Conservation (phyloP, 352 stramenopile genomes). For the Phytophthora melonis region DNA sequence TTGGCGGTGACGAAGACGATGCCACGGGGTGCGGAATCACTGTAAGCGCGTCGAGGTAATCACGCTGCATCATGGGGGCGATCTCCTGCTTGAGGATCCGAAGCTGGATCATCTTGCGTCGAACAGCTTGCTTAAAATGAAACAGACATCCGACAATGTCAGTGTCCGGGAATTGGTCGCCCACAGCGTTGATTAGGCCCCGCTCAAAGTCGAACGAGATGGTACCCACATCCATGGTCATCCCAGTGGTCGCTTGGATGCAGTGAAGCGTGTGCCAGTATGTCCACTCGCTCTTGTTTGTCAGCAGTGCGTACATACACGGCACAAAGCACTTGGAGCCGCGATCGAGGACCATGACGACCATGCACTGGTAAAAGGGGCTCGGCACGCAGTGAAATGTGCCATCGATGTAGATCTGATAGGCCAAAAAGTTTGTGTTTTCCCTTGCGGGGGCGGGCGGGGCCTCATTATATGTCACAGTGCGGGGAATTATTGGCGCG, state of each 20-base stretch:
- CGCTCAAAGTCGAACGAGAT: constrained; percentile 24
- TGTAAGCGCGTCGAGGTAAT: constrained; percentile 5
- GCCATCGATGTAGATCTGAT: too few species aligned
- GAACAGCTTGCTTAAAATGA: constrained; percentile 33
- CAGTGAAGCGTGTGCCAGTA: constrained; percentile 21
- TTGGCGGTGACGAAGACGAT: neutral
- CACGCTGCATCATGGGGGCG: neutral
- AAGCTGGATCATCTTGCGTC: constrained; percentile 14
- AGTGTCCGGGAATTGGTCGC: constrained; percentile 13
- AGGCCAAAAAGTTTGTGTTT: too few species aligned
- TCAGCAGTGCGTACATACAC: constrained; percentile 8
- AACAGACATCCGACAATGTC: constrained; percentile 23
- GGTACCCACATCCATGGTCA: neutral
- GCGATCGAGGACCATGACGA: constrained; percentile 27
- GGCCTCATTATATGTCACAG: too few species aligned
- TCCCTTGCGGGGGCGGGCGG: too few species aligned
- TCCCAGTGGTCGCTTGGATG: constrained; percentile 5
- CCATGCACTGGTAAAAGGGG: constrained; percentile 20
- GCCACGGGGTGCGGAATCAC: neutral
- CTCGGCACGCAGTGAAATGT: neutral
- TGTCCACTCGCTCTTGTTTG: neutral
- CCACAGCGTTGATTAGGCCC: constrained; percentile 10
- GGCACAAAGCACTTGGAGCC: constrained; percentile 1
- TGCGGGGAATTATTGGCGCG: too few species aligned
- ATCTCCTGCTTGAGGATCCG: neutral